Percentiles rank a stretch among this genome's conserved stretches.
Conservation (phyloP, 345 rosid genomes). For the Kandelia obovata region DNA sequence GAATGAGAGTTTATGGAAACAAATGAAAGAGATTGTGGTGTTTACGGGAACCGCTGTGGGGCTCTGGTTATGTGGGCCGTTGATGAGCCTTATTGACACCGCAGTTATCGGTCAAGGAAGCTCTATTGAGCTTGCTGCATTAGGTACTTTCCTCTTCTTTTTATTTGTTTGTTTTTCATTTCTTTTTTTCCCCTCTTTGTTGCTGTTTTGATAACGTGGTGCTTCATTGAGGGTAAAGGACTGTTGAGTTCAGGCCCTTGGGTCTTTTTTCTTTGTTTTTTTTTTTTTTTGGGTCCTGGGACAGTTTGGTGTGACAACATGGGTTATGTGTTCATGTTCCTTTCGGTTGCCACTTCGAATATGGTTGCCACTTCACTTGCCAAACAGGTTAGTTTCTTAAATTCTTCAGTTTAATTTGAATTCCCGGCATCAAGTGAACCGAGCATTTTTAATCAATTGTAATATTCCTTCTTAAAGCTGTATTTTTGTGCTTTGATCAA, state of each 20-base stretch:
- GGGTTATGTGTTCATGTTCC: conserved; percentile 80
- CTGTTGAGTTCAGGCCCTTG: too few species aligned
- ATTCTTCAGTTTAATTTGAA: not conserved
- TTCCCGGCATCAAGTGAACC: not conserved
- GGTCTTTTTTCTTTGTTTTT: too few species aligned
- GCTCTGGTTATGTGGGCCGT: conserved; percentile 81
- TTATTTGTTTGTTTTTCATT: not conserved
- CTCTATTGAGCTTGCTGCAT: conserved; percentile 87
- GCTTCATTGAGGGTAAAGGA: too few species aligned
- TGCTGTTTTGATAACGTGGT: too few species aligned
- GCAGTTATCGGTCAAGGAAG: conserved; percentile 95
- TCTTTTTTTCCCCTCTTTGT: not conserved
- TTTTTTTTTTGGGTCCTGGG: conserved; percentile 59
- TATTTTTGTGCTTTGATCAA: too few species aligned
- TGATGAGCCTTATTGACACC: conserved; percentile 95
- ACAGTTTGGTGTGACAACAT: conserved; percentile 75
- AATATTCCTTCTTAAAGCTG: too few species aligned
- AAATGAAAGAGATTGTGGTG: conserved; percentile 73
- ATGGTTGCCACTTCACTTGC: conserved; percentile 94
- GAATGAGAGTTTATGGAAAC: conserved; percentile 66
- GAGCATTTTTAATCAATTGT: too few species aligned
- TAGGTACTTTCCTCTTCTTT: conserved; percentile 40
- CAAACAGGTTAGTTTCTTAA: conserved; percentile 47
- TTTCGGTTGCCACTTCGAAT: conserved; percentile 87
- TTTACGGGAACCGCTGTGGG: conserved; percentile 90